Conservation (phyloP, 106 monocot genomes). For the Xerophyta viscosa region DNA sequence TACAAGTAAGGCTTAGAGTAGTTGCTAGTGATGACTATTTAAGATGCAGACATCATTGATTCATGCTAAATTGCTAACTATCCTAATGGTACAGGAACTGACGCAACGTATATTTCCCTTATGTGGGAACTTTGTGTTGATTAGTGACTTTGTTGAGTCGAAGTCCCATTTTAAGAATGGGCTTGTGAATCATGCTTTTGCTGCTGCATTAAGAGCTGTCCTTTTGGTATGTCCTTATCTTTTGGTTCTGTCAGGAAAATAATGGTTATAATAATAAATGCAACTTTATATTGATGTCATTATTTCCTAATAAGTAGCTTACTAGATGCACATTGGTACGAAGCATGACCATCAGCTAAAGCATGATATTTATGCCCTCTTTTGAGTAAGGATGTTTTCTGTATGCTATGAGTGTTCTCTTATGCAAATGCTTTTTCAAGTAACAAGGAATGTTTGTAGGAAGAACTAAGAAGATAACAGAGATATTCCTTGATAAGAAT, state of each 20-base stretch:
- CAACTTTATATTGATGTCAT: neutral
- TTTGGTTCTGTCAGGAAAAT: neutral
- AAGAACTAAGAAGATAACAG: too few relatives aligned
- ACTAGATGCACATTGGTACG: too few relatives aligned
- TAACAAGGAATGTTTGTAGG: too few relatives aligned
- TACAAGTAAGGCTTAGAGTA: conserved; percentile 43
- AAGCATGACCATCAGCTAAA: too few relatives aligned
- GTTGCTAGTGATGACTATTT: too few relatives aligned
- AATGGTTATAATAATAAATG: neutral
- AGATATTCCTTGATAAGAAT: too few relatives aligned
- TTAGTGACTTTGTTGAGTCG: conserved; percentile 83
- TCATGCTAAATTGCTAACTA: neutral
- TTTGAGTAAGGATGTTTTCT: too few relatives aligned
- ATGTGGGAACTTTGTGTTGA: conserved; percentile 64
- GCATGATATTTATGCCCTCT: too few relatives aligned
- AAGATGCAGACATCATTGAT: neutral
- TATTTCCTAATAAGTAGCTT: too few relatives aligned
- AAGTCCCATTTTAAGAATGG: conserved; percentile 83
- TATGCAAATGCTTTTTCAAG: too few relatives aligned
- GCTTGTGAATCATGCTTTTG: conserved; percentile 90
- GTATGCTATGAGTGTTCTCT: too few relatives aligned
- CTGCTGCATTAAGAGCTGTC: conserved; percentile 78
- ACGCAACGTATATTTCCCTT: conserved; percentile 76
- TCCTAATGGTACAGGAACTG: conserved; percentile 55
- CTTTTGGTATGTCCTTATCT: conserved; percentile 45